Percentiles rank a stretch among this genome's conserved stretches.
Evolutionary conservation across 306 rosid genomes (phyloP).

Genomic region (Lathyrus tuberosus): DNA sequence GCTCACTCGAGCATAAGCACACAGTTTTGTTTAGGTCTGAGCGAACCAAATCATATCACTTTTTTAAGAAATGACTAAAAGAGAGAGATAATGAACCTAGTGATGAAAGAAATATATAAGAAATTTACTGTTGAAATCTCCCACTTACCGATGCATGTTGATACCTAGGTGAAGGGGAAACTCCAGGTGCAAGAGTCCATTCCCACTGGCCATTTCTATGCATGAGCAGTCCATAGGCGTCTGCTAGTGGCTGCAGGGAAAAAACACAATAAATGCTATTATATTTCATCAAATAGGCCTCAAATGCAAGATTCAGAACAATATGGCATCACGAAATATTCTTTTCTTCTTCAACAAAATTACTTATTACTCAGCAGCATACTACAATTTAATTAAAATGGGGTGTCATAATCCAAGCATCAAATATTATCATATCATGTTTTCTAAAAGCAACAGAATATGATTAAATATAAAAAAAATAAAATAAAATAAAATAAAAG

Average conservation of each 20-base stretch:
- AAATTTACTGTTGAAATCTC: conserved; percentile 31
- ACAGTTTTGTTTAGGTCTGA: neutral
- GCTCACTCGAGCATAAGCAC: neutral
- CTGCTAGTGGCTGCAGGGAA: conserved; percentile 76
- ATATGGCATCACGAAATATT: conserved; percentile 18
- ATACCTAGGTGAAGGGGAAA: conserved; percentile 96
- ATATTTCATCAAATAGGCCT: conserved; percentile 20
- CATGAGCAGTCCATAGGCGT: conserved; percentile 97
- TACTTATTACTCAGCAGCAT: conserved; percentile 15
- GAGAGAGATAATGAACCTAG: conserved; percentile 14
- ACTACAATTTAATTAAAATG: conserved; percentile 15
- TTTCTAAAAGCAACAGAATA: conserved; percentile 30
- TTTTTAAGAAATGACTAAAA: conserved; percentile 1
- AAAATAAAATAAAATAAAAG: too few species aligned
- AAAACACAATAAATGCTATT: conserved; percentile 27
- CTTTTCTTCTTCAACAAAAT: conserved; percentile 27
- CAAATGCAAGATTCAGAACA: conserved; percentile 22
- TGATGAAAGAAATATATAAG: conserved; percentile 20
- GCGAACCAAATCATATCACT: conserved; percentile 2
- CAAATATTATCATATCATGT: conserved; percentile 5
- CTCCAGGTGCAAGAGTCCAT: conserved; percentile 99
- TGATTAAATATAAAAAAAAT: too few species aligned
- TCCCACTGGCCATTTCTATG: conserved; percentile 99
- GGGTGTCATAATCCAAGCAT: conserved; percentile 26
- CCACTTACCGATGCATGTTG: conserved; percentile 97